A percentile compares a stretch with the other conserved stretches of the same genome.
phyloP scores from a whole-genome alignment of 768 basidiomycete species.

The Coprinellus micaceus region DNA sequence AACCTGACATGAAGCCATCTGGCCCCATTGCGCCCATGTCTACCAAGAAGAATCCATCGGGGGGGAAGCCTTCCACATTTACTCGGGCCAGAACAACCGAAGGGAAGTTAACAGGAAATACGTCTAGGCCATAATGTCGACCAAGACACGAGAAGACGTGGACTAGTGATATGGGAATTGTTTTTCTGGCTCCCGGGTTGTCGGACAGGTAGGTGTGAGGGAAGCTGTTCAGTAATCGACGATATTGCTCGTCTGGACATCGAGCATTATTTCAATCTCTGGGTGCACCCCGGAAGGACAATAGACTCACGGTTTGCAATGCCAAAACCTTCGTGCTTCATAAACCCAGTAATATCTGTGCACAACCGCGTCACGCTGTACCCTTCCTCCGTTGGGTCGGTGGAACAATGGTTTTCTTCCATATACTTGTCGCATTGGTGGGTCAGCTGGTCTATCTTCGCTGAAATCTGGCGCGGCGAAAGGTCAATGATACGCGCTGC shows the following conservation, averaged over 20 bases:
- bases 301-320: constrained; percentile 36
- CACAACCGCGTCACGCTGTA: constrained; percentile 35
- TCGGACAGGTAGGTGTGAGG: constrained; percentile 55
- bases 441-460: constrained; percentile 37
- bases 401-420: constrained; percentile 18
- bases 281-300: neutral
- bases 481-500: neutral
- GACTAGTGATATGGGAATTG: constrained; percentile 58
- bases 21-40: constrained; percentile 31
- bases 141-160: constrained; percentile 56
- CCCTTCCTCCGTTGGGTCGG: constrained; percentile 26
- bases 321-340: constrained; percentile 46
- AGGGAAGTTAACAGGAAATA: constrained; percentile 56
- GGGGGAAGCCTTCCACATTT: constrained; percentile 34
- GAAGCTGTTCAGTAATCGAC: constrained; percentile 49
- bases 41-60: constrained; percentile 40
- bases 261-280: neutral
- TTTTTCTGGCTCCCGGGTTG: constrained; percentile 29
- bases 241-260: constrained; percentile 24
- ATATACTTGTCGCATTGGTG: constrained; percentile 39
- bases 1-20: constrained; percentile 10
- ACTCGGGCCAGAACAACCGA: constrained; percentile 52
- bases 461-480: constrained; percentile 31
- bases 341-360: constrained; percentile 45
- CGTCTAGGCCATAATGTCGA: constrained; percentile 46